These are phyloP conservation scores for Lasiosphaeria hispida DNA, from an alignment of 495 filamentous ascomycete genomes.

Conservation along the genomic window DNA sequence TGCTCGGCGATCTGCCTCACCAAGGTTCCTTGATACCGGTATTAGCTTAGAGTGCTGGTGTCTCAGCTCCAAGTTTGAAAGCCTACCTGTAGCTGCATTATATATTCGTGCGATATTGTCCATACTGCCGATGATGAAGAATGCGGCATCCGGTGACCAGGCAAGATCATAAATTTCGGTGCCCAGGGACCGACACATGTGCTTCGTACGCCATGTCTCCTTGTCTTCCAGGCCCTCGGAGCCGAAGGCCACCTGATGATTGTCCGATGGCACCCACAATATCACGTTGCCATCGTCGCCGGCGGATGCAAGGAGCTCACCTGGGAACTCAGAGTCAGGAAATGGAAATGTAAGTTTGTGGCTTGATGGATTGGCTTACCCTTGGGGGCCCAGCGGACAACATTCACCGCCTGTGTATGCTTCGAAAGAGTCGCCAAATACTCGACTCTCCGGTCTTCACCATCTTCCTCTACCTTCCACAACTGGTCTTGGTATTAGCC, in stretches of 20 bases:
- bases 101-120: conserved; percentile 98
- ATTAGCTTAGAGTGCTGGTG: conserved; percentile 9
- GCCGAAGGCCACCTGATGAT: conserved; percentile 58
- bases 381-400: conserved; percentile 91
- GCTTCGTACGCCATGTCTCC: conserved; percentile 93
- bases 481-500: conserved; percentile 51
- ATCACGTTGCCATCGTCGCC: conserved; percentile 97
- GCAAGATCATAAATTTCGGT: conserved; percentile 97
- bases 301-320: conserved; percentile 89
- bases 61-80: too few relatives aligned
- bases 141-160: conserved; percentile 94
- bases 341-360: not conserved
- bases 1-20: conserved; percentile 98
- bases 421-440: conserved; percentile 89
- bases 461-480: conserved; percentile 83
- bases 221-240: conserved; percentile 88
- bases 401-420: conserved; percentile 97
- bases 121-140: conserved; percentile 98
- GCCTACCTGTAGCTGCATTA: conserved; percentile 83
- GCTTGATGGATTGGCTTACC: conserved; percentile 48
- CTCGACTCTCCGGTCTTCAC: conserved; percentile 82
- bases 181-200: conserved; percentile 91
- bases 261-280: conserved; percentile 88
- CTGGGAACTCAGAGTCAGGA: conserved; percentile 46
- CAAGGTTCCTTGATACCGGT: conserved; percentile 62